Percentiles rank a stretch among this genome's conserved stretches.
Evolutionary conservation across 192 early-diverging fungal species (phyloP).

Genomic region (Entomortierella parvispora): DNA sequence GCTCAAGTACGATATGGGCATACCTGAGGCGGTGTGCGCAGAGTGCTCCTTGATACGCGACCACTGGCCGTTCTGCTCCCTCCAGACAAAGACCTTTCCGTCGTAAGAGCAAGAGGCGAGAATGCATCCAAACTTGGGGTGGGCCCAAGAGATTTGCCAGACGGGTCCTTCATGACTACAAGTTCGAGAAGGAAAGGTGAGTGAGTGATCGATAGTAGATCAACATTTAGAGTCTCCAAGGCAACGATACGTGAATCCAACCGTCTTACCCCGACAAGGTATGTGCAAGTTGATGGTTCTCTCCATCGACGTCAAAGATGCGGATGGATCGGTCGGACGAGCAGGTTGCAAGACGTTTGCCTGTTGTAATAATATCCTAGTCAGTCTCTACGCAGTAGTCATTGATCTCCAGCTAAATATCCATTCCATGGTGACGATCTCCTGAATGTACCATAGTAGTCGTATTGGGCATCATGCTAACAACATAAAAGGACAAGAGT

Average conservation of each 20-base stretch:
- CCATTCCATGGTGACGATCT: not conserved
- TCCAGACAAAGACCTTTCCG: slow-evolving; percentile 95
- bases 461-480: slow-evolving; percentile 72
- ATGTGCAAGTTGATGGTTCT: slow-evolving; percentile 70
- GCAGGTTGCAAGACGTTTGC: slow-evolving; percentile 95
- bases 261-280: slow-evolving; percentile 75
- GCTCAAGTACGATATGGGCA: not conserved
- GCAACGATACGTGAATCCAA: no score
- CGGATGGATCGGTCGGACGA: slow-evolving; percentile 96
- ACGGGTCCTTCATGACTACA: slow-evolving; percentile 95
- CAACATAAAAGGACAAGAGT: not conserved
- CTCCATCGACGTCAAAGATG: slow-evolving; percentile 91
- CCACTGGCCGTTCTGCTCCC: slow-evolving; percentile 87
- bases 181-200: not conserved
- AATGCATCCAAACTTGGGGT: slow-evolving; percentile 97
- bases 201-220: slow-evolving; percentile 51
- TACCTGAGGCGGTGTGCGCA: slow-evolving; percentile 91
- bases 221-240: slow-evolving; percentile 5
- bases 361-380: slow-evolving; percentile 77
- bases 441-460: slow-evolving; percentile 58
- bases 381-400: slow-evolving; percentile 73
- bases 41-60: slow-evolving; percentile 86
- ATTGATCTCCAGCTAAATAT: not conserved
- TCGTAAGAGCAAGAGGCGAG: slow-evolving; percentile 98
- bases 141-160: slow-evolving; percentile 99